These are phyloP conservation scores for Penicillium sp. DNA, from an alignment of 2,329 filamentous ascomycete species.

Conservation along the genomic window DNA sequence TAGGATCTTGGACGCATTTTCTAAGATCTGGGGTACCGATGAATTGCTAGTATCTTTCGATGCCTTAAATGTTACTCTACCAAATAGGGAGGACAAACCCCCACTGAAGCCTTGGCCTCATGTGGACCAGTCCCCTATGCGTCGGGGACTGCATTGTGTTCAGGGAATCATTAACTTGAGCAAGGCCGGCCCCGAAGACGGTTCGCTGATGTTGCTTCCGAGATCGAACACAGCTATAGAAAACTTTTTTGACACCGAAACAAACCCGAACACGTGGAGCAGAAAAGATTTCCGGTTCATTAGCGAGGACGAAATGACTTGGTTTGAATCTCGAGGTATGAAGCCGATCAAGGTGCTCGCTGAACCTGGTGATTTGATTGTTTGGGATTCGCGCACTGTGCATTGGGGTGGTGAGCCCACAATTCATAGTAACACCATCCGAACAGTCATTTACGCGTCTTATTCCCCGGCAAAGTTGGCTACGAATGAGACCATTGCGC, in stretches of 20 bases:
- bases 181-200: constrained; percentile 25
- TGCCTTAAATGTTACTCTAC: constrained; percentile 24
- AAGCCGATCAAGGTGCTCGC: constrained; percentile 41
- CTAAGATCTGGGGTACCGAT: constrained; percentile 25
- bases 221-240: constrained; percentile 30
- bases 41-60: constrained; percentile 27
- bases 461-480: constrained; percentile 21
- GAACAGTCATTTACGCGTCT: constrained; percentile 28
- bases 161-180: constrained; percentile 27
- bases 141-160: constrained; percentile 33
- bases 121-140: constrained; percentile 35
- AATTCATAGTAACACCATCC: constrained; percentile 20
- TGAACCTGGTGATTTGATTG: constrained; percentile 50
- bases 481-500: constrained; percentile 7
- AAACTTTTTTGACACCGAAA: constrained; percentile 37
- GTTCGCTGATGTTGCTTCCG: constrained; percentile 21
- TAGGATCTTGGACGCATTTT: constrained; percentile 21
- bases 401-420: constrained; percentile 28
- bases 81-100: constrained; percentile 21
- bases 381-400: constrained; percentile 44
- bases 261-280: constrained; percentile 18
- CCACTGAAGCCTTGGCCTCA: constrained; percentile 31
- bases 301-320: constrained; percentile 31
- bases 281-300: constrained; percentile 28
- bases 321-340: constrained; percentile 33